A percentile compares a stretch with the other conserved stretches of the same genome.
Conservation (phyloP, 2,329 filamentous ascomycete species). For the Aspergillus ochraceoroseus region DNA sequence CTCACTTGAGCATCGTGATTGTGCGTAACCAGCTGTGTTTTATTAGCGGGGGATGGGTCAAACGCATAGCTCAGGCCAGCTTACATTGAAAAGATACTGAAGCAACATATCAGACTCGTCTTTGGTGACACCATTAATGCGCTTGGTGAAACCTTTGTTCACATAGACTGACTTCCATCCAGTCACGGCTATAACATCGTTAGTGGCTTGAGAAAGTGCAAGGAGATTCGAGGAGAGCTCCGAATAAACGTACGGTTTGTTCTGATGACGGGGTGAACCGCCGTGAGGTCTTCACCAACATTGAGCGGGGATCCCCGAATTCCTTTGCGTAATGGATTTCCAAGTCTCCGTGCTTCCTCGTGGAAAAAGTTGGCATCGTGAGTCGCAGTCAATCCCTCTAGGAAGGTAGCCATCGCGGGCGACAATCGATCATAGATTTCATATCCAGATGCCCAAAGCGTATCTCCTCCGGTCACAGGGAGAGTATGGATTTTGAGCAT, state of each 20-base stretch:
- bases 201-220: background rate
- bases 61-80: background rate
- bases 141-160: slow-evolving; percentile 40
- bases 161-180: slow-evolving; percentile 57
- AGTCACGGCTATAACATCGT: slow-evolving; percentile 45
- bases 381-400: slow-evolving; percentile 56
- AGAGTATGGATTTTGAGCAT: slow-evolving; percentile 54
- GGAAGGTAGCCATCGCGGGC: slow-evolving; percentile 51
- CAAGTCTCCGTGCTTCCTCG: slow-evolving; percentile 38
- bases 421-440: slow-evolving; percentile 62
- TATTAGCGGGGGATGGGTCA: slow-evolving; percentile 3
- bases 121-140: slow-evolving; percentile 45
- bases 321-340: slow-evolving; percentile 39
- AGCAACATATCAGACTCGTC: slow-evolving; percentile 45
- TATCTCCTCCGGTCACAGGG: slow-evolving; percentile 56
- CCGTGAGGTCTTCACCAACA: slow-evolving; percentile 48
- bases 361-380: slow-evolving; percentile 52
- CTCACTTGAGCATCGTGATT: slow-evolving; percentile 51
- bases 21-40: slow-evolving; percentile 33
- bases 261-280: slow-evolving; percentile 53
- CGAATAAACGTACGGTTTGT: slow-evolving; percentile 48
- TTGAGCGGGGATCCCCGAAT: slow-evolving; percentile 54
- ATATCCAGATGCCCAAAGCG: slow-evolving; percentile 63
- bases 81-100: slow-evolving; percentile 40
- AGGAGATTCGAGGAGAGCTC: background rate